Conservation (phyloP, 305 asterid species). For the Fraxinus angustifolia region DNA sequence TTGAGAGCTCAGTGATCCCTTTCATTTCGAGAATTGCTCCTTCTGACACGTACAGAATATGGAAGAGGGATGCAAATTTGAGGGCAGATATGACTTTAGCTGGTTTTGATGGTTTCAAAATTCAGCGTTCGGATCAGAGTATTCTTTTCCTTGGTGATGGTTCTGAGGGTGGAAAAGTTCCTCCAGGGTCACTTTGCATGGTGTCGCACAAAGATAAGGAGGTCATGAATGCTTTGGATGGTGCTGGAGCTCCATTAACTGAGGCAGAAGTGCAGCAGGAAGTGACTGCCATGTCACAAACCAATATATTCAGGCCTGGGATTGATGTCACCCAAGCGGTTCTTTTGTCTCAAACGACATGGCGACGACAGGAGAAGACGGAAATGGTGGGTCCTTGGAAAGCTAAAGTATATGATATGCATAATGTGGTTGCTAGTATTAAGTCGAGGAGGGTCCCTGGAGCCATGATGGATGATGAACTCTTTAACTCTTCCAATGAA, state of each 20-base stretch:
- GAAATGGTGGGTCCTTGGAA: slow-evolving; percentile 87
- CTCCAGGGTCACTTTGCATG: slow-evolving; percentile 84
- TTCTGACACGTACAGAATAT: slow-evolving; percentile 86
- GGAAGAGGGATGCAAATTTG: slow-evolving; percentile 92
- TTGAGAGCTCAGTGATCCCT: slow-evolving; percentile 96
- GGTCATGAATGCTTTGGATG: slow-evolving; percentile 87
- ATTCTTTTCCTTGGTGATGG: slow-evolving; percentile 95
- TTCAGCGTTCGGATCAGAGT: slow-evolving; percentile 93
- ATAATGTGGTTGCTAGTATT: slow-evolving; percentile 84
- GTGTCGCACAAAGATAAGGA: slow-evolving; percentile 86
- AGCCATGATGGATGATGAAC: slow-evolving; percentile 85
- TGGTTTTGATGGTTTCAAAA: slow-evolving; percentile 90
- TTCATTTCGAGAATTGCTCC: slow-evolving; percentile 97
- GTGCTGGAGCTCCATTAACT: slow-evolving; percentile 82
- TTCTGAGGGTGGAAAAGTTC: slow-evolving; percentile 79
- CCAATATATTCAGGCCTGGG: slow-evolving; percentile 92
- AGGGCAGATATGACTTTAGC: slow-evolving; percentile 97
- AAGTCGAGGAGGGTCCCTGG: slow-evolving; percentile 94
- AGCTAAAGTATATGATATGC: slow-evolving; percentile 95
- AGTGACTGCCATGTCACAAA: slow-evolving; percentile 90
- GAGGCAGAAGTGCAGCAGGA: slow-evolving; percentile 83
- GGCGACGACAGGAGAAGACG: slow-evolving; percentile 82
- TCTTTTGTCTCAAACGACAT: slow-evolving; percentile 78
- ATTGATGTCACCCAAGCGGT: slow-evolving; percentile 90
- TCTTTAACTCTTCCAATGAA: slow-evolving; percentile 66